phyloP scores from a whole-genome alignment of 1,139 yeast genomes.

The Sugiyamaella pinicola region DNA sequence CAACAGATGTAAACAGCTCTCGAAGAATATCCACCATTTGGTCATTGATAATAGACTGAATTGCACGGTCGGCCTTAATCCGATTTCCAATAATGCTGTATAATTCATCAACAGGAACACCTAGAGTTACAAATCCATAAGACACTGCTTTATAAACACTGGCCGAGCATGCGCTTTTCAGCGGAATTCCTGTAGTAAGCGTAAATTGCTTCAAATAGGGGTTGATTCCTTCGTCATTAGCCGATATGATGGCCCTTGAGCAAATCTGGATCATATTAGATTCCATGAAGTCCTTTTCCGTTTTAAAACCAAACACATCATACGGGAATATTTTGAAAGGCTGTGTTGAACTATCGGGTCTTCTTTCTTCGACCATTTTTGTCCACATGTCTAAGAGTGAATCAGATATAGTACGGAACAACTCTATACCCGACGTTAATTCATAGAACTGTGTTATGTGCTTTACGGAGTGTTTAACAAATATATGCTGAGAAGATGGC shows the following conservation, averaged over 20 bases:
- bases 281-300: constrained; percentile 37
- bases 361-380: neutral
- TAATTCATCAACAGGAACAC: constrained; percentile 20
- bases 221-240: constrained; percentile 22
- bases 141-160: constrained; percentile 25
- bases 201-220: constrained; percentile 19
- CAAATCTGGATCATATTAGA: constrained; percentile 35
- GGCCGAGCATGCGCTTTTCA: constrained; percentile 3
- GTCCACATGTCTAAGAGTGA: constrained; percentile 50
- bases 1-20: constrained; percentile 6
- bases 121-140: constrained; percentile 18
- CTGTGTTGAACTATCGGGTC: constrained; percentile 30
- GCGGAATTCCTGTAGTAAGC: constrained; percentile 8
- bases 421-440: constrained; percentile 15
- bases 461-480: constrained; percentile 8
- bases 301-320: constrained; percentile 43
- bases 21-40: constrained; percentile 12
- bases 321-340: constrained; percentile 45
- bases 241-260: constrained; percentile 14
- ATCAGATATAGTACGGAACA: constrained; percentile 41
- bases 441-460: constrained; percentile 1
- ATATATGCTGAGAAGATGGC: constrained; percentile 5
- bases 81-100: neutral
- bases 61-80: neutral
- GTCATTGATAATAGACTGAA: constrained; percentile 1